phyloP scores from a whole-genome alignment of 176 grass and related monocot genomes.

The Carex cristatella region DNA sequence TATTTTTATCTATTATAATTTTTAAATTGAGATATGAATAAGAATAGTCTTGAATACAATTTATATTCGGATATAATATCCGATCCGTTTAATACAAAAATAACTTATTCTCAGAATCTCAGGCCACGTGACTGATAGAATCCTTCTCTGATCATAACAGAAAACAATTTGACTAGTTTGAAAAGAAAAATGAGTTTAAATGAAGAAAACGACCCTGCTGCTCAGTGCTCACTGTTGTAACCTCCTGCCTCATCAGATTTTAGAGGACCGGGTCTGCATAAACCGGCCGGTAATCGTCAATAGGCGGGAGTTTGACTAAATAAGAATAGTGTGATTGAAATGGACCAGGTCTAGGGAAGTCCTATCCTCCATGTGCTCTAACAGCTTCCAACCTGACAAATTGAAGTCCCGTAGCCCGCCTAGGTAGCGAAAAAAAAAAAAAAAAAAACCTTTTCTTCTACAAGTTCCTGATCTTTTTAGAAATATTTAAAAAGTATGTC shows the following conservation, averaged over 20 bases:
- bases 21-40: no score
- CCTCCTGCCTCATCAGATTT: not conserved
- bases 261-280: not conserved
- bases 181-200: not conserved
- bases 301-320: no score
- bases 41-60: no score
- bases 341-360: not conserved
- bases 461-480: not conserved
- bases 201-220: not conserved
- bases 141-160: constrained; percentile 11
- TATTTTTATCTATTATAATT: no score
- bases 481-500: not conserved
- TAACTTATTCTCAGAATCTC: no score
- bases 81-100: no score
- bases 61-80: no score
- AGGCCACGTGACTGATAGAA: not conserved
- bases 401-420: not conserved
- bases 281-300: not conserved
- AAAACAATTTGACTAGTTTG: constrained; percentile 9
- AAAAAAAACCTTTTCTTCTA: not conserved
- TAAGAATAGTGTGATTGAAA: not conserved
- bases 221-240: not conserved
- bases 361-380: not conserved
- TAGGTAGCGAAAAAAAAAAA: not conserved
- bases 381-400: not conserved